These are phyloP conservation scores for Jaltomata sinuosa DNA, from an alignment of 257 asterid genomes.

Conservation along the genomic window DNA sequence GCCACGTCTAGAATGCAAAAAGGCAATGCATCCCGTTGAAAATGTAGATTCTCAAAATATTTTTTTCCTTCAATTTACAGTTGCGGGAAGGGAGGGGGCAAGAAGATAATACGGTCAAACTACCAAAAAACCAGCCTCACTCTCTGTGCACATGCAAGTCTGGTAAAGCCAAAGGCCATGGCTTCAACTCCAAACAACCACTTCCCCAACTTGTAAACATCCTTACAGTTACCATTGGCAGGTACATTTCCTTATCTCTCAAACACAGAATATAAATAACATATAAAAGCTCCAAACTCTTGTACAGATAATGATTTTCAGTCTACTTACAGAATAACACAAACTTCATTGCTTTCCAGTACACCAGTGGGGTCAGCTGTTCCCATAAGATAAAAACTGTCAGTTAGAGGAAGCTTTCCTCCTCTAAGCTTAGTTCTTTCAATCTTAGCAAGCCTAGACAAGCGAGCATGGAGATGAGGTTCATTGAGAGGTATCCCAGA, in stretches of 20 bases:
- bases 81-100: neutral
- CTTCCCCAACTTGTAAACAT: neutral
- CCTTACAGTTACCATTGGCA: constrained; percentile 35
- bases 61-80: too few species aligned
- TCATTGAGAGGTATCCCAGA: constrained; percentile 64
- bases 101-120: neutral
- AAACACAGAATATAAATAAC: neutral
- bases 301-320: neutral
- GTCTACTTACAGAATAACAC: constrained; percentile 66
- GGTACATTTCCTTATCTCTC: neutral
- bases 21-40: neutral
- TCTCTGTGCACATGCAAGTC: too few species aligned
- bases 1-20: neutral
- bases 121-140: too few species aligned
- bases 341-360: constrained; percentile 55
- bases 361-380: constrained; percentile 81
- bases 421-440: constrained; percentile 34
- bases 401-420: constrained; percentile 63
- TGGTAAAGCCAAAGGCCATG: too few species aligned
- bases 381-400: constrained; percentile 84
- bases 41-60: neutral
- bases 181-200: too few species aligned
- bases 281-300: neutral
- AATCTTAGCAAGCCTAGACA: constrained; percentile 23
- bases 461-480: constrained; percentile 59